phyloP scores from a whole-genome alignment of 352 stramenopile species.

The Phytophthora hibernalis region DNA sequence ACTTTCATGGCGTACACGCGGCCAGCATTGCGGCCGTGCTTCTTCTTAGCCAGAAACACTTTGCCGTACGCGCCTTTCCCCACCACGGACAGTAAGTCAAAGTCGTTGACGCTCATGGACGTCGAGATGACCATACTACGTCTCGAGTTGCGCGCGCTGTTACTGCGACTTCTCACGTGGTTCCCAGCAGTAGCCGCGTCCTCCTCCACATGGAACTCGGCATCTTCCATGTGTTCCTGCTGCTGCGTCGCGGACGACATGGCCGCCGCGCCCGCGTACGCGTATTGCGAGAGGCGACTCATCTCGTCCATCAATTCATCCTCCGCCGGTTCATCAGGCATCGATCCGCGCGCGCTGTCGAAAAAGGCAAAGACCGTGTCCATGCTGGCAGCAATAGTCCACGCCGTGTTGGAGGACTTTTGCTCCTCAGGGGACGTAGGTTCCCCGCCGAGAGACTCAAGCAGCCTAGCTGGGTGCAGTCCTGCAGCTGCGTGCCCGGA shows the following conservation, averaged over 20 bases:
- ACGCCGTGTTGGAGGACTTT: slow-evolving; percentile 82
- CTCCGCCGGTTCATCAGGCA: slow-evolving; percentile 76
- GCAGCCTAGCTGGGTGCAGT: slow-evolving; percentile 76
- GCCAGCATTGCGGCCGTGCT: slow-evolving; percentile 67
- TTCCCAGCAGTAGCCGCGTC: slow-evolving; percentile 5
- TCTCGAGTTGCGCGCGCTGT: slow-evolving; percentile 51
- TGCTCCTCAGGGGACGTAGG: slow-evolving; percentile 62
- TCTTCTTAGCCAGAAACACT: slow-evolving; percentile 88
- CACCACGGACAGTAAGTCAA: slow-evolving; percentile 85
- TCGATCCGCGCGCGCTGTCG: slow-evolving; percentile 77
- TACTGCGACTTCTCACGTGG: slow-evolving; percentile 42
- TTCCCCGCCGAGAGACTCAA: slow-evolving; percentile 82
- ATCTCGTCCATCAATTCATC: slow-evolving; percentile 86
- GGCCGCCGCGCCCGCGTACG: slow-evolving; percentile 64
- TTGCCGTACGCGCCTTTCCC: slow-evolving; percentile 91
- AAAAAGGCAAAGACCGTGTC: slow-evolving; percentile 89
- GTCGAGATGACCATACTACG: slow-evolving; percentile 85
- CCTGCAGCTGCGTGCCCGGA: slow-evolving; percentile 71
- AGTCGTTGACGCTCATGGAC: slow-evolving; percentile 87
- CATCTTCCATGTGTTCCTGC: slow-evolving; percentile 76
- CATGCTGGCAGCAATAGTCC: slow-evolving; percentile 86
- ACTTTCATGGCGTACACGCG: slow-evolving; percentile 93
- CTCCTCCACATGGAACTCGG: slow-evolving; percentile 71
- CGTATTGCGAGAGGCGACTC: slow-evolving; percentile 75
- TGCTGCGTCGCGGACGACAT: slow-evolving; percentile 58